Evolutionary conservation across 352 stramenopile genomes (phyloP).

Genomic region (Phytopythium kandeliae): DNA sequence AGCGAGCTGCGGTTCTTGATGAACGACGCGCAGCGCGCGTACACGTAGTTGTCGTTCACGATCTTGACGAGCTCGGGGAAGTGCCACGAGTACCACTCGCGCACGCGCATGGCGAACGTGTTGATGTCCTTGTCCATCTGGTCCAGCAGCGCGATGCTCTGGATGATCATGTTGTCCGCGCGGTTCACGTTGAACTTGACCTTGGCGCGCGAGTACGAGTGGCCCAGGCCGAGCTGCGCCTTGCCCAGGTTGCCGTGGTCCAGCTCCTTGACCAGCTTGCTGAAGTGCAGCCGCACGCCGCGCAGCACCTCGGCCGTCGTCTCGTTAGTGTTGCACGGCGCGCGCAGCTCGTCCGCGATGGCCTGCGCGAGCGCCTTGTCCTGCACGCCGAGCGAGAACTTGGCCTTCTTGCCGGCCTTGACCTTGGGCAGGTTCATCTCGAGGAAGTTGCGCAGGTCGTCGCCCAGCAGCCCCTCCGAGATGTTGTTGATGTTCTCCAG

Average conservation of each 20-base stretch:
- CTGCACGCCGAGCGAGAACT: conserved; percentile 89
- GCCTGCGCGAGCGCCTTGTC: conserved; percentile 92
- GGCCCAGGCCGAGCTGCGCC: conserved; percentile 97
- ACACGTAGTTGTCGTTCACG: conserved; percentile 99
- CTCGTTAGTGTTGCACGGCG: conserved; percentile 97
- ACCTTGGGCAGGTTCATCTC: conserved; percentile 99
- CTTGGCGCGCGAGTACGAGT: conserved; percentile 99
- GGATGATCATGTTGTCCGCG: conserved; percentile 99
- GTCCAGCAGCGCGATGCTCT: conserved; percentile 98
- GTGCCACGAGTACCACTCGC: conserved; percentile 99
- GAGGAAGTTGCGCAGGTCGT: conserved; percentile 98
- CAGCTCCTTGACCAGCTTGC: conserved; percentile 98
- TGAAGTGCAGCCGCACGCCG: conserved; percentile 96
- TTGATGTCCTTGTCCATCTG: conserved; percentile 99
- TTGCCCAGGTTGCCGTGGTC: conserved; percentile 95
- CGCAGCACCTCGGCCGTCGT: conserved; percentile 95
- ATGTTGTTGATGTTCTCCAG: conserved; percentile 99
- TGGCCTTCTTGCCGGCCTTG: conserved; percentile 88
- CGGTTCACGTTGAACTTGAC: conserved; percentile 99
- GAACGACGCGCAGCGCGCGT: conserved; percentile 95
- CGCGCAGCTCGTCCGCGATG: conserved; percentile 93
- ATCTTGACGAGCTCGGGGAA: conserved; percentile 99
- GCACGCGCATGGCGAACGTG: conserved; percentile 99
- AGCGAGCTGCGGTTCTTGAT: conserved; percentile 93
- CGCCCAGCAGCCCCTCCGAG: conserved; percentile 90